Conservation (phyloP, 257 asterid genomes). For the Lycium barbarum region DNA sequence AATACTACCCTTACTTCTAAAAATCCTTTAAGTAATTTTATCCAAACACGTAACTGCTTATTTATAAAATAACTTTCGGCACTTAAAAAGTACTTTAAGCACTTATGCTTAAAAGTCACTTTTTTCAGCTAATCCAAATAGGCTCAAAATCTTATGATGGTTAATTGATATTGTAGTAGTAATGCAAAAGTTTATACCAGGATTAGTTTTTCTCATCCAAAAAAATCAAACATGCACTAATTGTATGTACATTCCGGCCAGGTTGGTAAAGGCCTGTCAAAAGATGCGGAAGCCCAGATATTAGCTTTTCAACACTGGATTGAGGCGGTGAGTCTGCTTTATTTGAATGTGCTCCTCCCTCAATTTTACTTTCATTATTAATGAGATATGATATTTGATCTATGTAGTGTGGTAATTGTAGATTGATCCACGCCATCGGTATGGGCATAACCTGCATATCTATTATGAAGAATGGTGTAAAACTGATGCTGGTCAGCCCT, state of each 20-base stretch:
- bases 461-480: constrained; percentile 91
- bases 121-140: too few species aligned
- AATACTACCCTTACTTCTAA: too few species aligned
- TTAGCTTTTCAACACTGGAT: constrained; percentile 99
- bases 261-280: constrained; percentile 93
- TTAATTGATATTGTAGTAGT: neutral
- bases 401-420: constrained; percentile 34
- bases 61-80: too few species aligned
- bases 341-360: neutral
- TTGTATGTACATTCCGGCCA: constrained; percentile 42
- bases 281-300: constrained; percentile 79
- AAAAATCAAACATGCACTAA: neutral
- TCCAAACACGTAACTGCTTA: too few species aligned
- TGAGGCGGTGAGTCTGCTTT: constrained; percentile 76
- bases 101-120: too few species aligned
- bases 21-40: too few species aligned
- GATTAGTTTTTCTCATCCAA: neutral
- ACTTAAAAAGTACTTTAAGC: too few species aligned
- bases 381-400: neutral
- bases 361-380: neutral
- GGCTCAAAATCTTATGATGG: neutral
- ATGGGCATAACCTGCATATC: constrained; percentile 85
- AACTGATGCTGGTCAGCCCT: constrained; percentile 85
- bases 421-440: constrained; percentile 98
- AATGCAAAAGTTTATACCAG: neutral